Conservation (phyloP, 208 protist species). For the Leishmania martiniquensis region DNA sequence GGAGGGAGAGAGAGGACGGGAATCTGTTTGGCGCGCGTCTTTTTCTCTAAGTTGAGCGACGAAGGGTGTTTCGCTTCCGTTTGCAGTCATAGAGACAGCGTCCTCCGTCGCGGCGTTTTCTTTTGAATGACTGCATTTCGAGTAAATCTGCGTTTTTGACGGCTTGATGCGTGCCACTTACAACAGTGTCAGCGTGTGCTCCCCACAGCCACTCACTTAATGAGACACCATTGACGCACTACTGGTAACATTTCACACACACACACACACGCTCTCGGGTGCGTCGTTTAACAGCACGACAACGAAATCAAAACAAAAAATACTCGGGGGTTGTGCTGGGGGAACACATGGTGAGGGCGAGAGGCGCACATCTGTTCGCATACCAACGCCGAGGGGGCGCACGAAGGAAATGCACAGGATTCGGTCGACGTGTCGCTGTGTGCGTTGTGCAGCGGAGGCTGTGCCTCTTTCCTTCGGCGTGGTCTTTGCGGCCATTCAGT, state of each 20-base stretch:
- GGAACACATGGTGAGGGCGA: not conserved
- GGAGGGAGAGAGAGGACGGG: too few relatives aligned
- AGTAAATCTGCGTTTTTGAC: not conserved
- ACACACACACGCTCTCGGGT: not conserved
- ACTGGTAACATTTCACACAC: not conserved
- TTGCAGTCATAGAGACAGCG: too few relatives aligned
- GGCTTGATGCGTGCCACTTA: not conserved
- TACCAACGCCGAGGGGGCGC: not conserved
- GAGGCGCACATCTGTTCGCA: not conserved
- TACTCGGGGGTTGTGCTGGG: too few relatives aligned
- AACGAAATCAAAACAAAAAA: not conserved
- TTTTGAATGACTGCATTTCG: not conserved
- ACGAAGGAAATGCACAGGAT: not conserved
- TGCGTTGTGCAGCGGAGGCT: not conserved
- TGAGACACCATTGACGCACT: not conserved
- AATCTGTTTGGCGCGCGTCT: not conserved
- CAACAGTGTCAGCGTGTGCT: too few relatives aligned
- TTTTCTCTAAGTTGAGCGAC: not conserved
- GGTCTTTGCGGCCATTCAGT: not conserved
- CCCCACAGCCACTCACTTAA: not conserved
- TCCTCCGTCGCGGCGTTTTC: too few relatives aligned
- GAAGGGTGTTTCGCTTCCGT: too few relatives aligned
- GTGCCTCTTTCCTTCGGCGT: not conserved
- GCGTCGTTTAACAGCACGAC: not conserved
- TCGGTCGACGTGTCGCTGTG: not conserved